Conservation (phyloP, 1,284 basidiomycete genomes). For the Puccinia novopanici region DNA sequence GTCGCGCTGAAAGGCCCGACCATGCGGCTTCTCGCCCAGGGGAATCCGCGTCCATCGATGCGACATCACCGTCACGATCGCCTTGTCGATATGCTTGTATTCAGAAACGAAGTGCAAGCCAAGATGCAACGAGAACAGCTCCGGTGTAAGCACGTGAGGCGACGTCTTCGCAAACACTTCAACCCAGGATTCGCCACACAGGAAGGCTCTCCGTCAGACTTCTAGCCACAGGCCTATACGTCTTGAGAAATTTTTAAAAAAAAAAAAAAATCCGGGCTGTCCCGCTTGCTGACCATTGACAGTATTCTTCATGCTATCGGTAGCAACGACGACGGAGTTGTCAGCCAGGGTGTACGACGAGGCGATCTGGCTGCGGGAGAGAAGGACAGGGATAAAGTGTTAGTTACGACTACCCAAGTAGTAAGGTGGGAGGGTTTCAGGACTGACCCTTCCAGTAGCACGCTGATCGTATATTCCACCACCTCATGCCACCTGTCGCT, state of each 20-base stretch:
- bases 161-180: conserved; percentile 82
- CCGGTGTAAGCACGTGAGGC: conserved; percentile 76
- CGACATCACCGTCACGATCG: conserved; percentile 74
- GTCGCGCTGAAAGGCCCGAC: conserved; percentile 81
- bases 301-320: conserved; percentile 80
- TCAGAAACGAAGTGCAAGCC: conserved; percentile 79
- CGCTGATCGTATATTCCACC: conserved; percentile 77
- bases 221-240: background rate
- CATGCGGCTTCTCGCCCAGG: conserved; percentile 66
- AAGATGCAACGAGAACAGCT: conserved; percentile 83
- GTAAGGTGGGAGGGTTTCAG: background rate
- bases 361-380: conserved; percentile 56
- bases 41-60: conserved; percentile 83
- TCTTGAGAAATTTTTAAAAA: no score
- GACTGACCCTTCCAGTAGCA: conserved; percentile 71
- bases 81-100: conserved; percentile 68
- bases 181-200: background rate
- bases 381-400: background rate
- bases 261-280: no score
- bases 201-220: conserved; percentile 22
- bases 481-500: conserved; percentile 59
- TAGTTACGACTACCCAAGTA: background rate
- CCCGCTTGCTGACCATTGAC: conserved; percentile 64
- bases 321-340: conserved; percentile 57
- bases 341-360: conserved; percentile 54